Conservation (phyloP, 2,329 filamentous ascomycete genomes). For the Colletotrichum kahawae region DNA sequence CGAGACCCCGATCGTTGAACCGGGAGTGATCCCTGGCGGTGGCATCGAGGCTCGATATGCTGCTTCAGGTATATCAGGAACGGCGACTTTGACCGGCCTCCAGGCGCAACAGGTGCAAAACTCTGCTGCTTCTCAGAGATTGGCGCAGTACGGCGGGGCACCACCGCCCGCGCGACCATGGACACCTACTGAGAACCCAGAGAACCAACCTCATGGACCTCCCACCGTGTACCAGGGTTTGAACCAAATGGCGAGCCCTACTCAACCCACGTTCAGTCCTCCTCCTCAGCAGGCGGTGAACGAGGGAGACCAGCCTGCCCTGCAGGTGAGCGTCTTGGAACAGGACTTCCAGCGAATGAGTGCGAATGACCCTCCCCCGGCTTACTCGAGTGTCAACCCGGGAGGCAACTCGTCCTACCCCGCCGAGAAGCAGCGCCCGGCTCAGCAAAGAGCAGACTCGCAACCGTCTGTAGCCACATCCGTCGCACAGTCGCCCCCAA, state of each 20-base stretch:
- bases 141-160: conserved; percentile 74
- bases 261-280: conserved; percentile 46
- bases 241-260: conserved; percentile 68
- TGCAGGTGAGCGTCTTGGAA: conserved; percentile 76
- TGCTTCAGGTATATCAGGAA: conserved; percentile 86
- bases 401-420: conserved; percentile 67
- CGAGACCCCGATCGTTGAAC: conserved; percentile 84
- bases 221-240: conserved; percentile 91
- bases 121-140: conserved; percentile 79
- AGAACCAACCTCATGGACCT: conserved; percentile 84
- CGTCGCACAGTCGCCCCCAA: conserved; percentile 34
- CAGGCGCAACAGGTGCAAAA: conserved; percentile 67
- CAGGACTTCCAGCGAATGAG: conserved; percentile 86
- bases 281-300: conserved; percentile 43
- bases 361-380: conserved; percentile 87
- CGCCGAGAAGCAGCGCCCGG: conserved; percentile 74
- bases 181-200: conserved; percentile 93
- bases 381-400: conserved; percentile 81
- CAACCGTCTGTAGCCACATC: conserved; percentile 31
- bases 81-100: conserved; percentile 79
- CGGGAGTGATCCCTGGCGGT: conserved; percentile 71
- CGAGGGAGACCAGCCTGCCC: conserved; percentile 35
- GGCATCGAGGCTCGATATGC: conserved; percentile 93
- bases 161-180: conserved; percentile 71
- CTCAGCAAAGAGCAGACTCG: conserved; percentile 29